Evolutionary conservation across 139 green algal genomes (phyloP), one percentile per base, ranked within the genome.

Genomic region (Dunaliella sp.): DNA sequence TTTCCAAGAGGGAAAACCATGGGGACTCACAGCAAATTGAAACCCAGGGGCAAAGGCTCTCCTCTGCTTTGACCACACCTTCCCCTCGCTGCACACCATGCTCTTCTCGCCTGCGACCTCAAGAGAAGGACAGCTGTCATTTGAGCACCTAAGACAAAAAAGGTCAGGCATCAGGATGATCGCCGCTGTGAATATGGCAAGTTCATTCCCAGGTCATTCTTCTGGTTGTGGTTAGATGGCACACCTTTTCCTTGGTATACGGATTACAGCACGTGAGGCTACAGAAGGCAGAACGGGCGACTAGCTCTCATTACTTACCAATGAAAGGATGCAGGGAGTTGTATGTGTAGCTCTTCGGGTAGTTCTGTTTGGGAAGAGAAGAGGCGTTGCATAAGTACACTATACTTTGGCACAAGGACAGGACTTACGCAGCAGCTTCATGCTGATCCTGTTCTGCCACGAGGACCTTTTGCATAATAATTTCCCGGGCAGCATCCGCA

Each of bases 11-110:
- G 58, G 58, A 21, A n/a, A 74, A 24, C 22, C 58, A 74, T 21
- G 22, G 22, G 24, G 74, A 31, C 77, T 38, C 33, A 81, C 77
- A 31, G 31, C 32, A 36, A 72, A 84, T 2, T 72, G 36, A 38
- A 86, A 86, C 0, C 72, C 83, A 16, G 83, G 83, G 35, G 57
- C 80, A 35, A 86, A 86, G 1, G 83, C 83, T 30, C 81, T 81
- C 3, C 83, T 72, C 72, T 81, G 83, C 1, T 48, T 37, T 0
- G 30, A 24, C 83, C 83, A 86, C 72, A 35, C 35, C 2, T 76
- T 24, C 1, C 16, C 2, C 7, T 83, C 35, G 3, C 22, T 28
- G 34, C 33, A 35, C 12, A 83, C 31, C 22, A 83, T 59, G 78
- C 78, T 83, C 21, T 65, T 83, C 24, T 30, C 78, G 73, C 73